A percentile compares a stretch with the other conserved stretches of the same genome.
Evolutionary conservation across 805 yeast genomes (phyloP).

Genomic region (Lachancea fermentati): DNA sequence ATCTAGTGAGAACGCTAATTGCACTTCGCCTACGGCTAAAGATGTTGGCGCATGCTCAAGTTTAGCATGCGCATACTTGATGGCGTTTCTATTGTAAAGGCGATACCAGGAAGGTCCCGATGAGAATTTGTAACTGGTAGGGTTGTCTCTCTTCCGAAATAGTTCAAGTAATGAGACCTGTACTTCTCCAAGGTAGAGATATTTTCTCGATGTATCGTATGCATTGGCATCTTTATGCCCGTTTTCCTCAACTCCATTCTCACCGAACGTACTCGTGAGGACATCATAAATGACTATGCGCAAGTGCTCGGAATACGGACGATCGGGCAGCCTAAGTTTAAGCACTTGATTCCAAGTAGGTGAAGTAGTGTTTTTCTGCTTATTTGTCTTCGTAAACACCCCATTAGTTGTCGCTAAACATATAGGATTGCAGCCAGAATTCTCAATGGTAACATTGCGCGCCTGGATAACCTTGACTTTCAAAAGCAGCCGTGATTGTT

Average conservation of each 20-base stretch:
- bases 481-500: slow-evolving; percentile 15
- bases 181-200: slow-evolving; percentile 29
- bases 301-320: slow-evolving; percentile 25
- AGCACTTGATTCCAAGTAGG: slow-evolving; percentile 25
- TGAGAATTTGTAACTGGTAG: slow-evolving; percentile 18
- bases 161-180: slow-evolving; percentile 25
- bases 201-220: slow-evolving; percentile 9
- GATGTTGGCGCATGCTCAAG: slow-evolving; percentile 1
- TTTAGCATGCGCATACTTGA: slow-evolving; percentile 3
- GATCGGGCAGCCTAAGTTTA: slow-evolving; percentile 24
- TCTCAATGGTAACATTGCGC: slow-evolving; percentile 20
- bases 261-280: slow-evolving; percentile 8
- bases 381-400: slow-evolving; percentile 21
- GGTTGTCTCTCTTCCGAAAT: slow-evolving; percentile 18
- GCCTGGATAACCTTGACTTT: slow-evolving; percentile 21
- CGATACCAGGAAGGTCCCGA: slow-evolving; percentile 23
- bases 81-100: slow-evolving; percentile 19
- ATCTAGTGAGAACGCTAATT: slow-evolving; percentile 19
- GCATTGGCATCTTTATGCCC: neutral
- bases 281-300: slow-evolving; percentile 29
- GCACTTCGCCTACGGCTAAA: slow-evolving; percentile 23
- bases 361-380: slow-evolving; percentile 18
- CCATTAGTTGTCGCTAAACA: slow-evolving; percentile 27
- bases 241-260: slow-evolving; percentile 6
- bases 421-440: slow-evolving; percentile 27